Evolutionary conservation across 2,329 filamentous ascomycete species (phyloP), one percentile per base, ranked within the genome.

Genomic region (Ilyonectria mors-panacis): DNA sequence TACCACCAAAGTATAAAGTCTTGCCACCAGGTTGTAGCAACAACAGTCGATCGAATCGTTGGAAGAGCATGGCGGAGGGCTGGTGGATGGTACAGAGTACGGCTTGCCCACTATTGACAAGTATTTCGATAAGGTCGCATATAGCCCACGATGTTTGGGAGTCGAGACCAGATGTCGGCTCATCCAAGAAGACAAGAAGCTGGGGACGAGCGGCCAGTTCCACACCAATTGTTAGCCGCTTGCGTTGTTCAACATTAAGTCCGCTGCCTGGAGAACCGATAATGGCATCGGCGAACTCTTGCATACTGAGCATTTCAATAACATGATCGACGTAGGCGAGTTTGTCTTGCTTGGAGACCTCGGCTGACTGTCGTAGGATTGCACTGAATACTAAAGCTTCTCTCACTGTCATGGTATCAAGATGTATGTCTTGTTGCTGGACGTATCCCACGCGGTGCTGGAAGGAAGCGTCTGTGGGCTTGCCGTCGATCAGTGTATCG

Each of bases 371-470:
- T 17, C 82, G 76, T 9, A 84, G 77, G 28, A 82, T 73, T 6
- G 82, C 81, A 21, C 77, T 80, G 59, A 83, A 83, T 2, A 72
- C 68, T 4, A 83, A 70, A 1, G 79, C 79, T 63, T 82, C 81
- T 8, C 77, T 75, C 1, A 83, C 78, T 2, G 91, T 93, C 1
- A 68, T 64, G 0, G 75, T 76, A 10, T 66, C 59, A 1, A 75
- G 65, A 63, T 77, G 75, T 2, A 77, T 82, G 83, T 93, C 91
- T 73, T 92, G 67, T 75, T 93, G 91, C 73, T 92, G 89, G 30
- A 90, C 90, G 70, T 92, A 92, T 51, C 90, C 90, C 1, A 89
- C 91, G 79, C 91, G 91, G 23, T 90, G 87, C 74, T 92, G 90
- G 83, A 92, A 92, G 3, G 88, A 90, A 12, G 84, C 84, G 68